Evolutionary conservation across 164 flowering plant genomes (phyloP).

Genomic region (Magnolia officinalis): DNA sequence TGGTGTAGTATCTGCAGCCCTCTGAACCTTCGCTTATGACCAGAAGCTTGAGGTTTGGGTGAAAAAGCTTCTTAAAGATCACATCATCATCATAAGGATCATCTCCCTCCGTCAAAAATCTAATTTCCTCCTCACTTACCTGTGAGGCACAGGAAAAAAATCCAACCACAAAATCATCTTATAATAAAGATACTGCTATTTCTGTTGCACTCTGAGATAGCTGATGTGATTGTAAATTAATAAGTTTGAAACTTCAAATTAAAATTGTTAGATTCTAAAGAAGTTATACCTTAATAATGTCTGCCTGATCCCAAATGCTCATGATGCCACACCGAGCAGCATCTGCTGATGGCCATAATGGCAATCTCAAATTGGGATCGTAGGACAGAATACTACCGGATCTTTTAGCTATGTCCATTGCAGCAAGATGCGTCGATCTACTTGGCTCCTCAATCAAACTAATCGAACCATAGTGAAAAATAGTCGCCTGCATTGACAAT

Average conservation of each 20-base stretch:
- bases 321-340: conserved; percentile 54
- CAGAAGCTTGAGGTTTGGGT: conserved; percentile 29
- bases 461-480: conserved; percentile 43
- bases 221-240: neutral
- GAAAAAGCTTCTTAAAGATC: conserved; percentile 22
- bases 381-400: conserved; percentile 44
- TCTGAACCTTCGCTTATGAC: conserved; percentile 34
- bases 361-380: conserved; percentile 43
- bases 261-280: conserved; percentile 3
- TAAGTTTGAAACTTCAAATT: neutral
- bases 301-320: conserved; percentile 76
- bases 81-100: conserved; percentile 31
- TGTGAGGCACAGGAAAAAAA: conserved; percentile 6
- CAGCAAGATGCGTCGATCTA: conserved; percentile 36
- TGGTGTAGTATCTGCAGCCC: conserved; percentile 47
- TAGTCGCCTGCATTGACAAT: conserved; percentile 21
- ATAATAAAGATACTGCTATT: neutral
- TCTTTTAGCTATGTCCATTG: conserved; percentile 35
- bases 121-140: conserved; percentile 47
- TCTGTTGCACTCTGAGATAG: neutral
- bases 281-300: conserved; percentile 52
- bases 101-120: conserved; percentile 34
- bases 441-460: conserved; percentile 43
- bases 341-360: conserved; percentile 73
- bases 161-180: neutral